Evolutionary conservation across 2,329 filamentous ascomycete species (phyloP), one percentile per base, ranked within the genome.

Genomic region (Monilinia fructicola): DNA sequence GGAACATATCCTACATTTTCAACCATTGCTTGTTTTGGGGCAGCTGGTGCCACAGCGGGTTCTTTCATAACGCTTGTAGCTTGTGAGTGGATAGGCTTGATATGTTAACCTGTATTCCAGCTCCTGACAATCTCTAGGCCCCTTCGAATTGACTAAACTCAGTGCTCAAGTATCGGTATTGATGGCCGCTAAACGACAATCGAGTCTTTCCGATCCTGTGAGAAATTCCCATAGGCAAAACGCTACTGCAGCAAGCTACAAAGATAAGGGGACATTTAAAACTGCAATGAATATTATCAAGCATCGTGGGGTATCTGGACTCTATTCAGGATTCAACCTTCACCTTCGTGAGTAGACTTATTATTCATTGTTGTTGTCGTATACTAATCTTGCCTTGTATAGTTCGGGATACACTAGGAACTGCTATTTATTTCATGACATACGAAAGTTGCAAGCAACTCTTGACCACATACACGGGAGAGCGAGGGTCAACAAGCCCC

Each of bases 121-220:
- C 68, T 66, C 67, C 69, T 69, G 64, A 71, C 65, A 53, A 11
- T 35, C 16, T 18, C 16, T 66, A 90, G 87, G 87, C 75, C 92
- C 92, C 1, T 96, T 96, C 76, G 92, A 96, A 78, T 83, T 96
- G 77, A 93, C 91, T n/a, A 96, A 96, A 78, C 83, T 95, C 67
- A 93, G 90, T 76, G 91, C 92, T 21, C 92, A 96, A 77, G 90
- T 95, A 26, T 93, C 92, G 1, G 90, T 93, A 14, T 81, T 94
- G 67, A 86, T 93, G 80, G 89, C 89, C 23, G 81, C 84, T 67
- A 81, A 84, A 70, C 81, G 82, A 69, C 80, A 81, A 55, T 76
- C 77, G 21, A 75, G 73, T 53, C 44, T 74, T 31, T 74, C 74
- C n/a, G 72, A 76, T 40, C 70, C 75, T 62, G 75, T 76, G 62